Base-by-base conservation (phyloP, 768 basidiomycete genomes). In the Clitopilus passeckerianus region DNA sequence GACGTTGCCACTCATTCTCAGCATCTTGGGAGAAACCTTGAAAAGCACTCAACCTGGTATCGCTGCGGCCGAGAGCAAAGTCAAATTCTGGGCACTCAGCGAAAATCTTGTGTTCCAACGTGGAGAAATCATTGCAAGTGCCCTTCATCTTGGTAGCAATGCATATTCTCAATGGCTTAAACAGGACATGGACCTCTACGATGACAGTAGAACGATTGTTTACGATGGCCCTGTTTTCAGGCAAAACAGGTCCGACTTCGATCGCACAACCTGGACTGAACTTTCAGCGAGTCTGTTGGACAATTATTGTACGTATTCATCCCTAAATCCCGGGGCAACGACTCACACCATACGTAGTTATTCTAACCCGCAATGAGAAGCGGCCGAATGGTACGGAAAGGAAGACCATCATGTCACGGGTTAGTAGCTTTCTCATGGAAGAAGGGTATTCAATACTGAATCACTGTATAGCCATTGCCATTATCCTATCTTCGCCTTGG, bases 11-110 rank as follows among this genome's bases (percentile, higher is more conserved):
- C 77, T 92, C 5, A 83, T 91, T 16, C 66, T 91, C 23, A 79
- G 78, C 9, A 81, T 94, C 2, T 65, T 95, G 57, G 83, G 79
- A 30, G 83, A 86, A 52, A 87, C 86, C 61, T 80, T 96, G 60
- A 93, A 90, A 77, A 87, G 87, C 63, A 91, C 91, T 0, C 88
- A 95, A 66, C 93, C 93, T 1, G 94, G 94, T 4, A 95, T 96
- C 60, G 90, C 86, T 60, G 90, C 87, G n/a, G 91, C 94, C 0
- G 93, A 95, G 68, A 82, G 85, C 62, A 93, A 93, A 69, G 93
- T 95, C 63, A 93, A 93, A 67, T 87, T 93, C 60, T 91, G 89
- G 87, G 85, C 77, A 56, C 74, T 95, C 2, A 86, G 85, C 63
- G 91, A 95, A 73, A 87, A 82, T 64, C 68, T 96, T 54, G 71